Conservation (phyloP, 2,329 filamentous ascomycete species). For the Pseudonectria foliicola region DNA sequence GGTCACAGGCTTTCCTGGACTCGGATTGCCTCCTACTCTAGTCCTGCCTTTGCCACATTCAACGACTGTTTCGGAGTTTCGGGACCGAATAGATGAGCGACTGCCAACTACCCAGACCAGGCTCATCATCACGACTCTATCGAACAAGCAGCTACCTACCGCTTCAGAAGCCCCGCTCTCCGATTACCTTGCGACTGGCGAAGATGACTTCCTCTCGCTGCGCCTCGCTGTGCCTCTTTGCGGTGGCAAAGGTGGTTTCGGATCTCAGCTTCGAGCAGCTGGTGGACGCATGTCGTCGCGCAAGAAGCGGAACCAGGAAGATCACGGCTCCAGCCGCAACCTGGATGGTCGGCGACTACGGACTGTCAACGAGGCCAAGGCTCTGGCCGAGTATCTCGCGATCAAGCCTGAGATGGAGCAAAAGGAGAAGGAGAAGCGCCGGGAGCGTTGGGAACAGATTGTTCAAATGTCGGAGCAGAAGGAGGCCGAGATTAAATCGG, state of each 20-base stretch:
- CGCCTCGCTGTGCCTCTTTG: conserved; percentile 72
- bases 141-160: conserved; percentile 61
- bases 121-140: conserved; percentile 75
- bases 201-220: conserved; percentile 71
- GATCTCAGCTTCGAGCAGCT: conserved; percentile 90
- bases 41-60: conserved; percentile 63
- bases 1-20: conserved; percentile 74
- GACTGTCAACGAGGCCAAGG: conserved; percentile 92
- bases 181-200: conserved; percentile 47
- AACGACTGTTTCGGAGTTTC: conserved; percentile 61
- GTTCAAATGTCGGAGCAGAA: conserved; percentile 76
- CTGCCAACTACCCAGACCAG: conserved; percentile 50
- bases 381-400: conserved; percentile 86
- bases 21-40: conserved; percentile 75
- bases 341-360: conserved; percentile 83
- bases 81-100: conserved; percentile 52
- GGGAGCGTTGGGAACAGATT: conserved; percentile 80
- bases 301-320: conserved; percentile 79
- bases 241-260: conserved; percentile 96
- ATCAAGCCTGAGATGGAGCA: conserved; percentile 97
- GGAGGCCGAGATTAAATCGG: conserved; percentile 75
- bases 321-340: conserved; percentile 87
- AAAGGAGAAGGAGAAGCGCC: conserved; percentile 81
- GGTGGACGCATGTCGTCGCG: conserved; percentile 97
- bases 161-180: conserved; percentile 50